Evolutionary conservation across 2,329 filamentous ascomycete species (phyloP), one percentile per base, ranked within the genome.

Genomic region (Epichloe baconii): DNA sequence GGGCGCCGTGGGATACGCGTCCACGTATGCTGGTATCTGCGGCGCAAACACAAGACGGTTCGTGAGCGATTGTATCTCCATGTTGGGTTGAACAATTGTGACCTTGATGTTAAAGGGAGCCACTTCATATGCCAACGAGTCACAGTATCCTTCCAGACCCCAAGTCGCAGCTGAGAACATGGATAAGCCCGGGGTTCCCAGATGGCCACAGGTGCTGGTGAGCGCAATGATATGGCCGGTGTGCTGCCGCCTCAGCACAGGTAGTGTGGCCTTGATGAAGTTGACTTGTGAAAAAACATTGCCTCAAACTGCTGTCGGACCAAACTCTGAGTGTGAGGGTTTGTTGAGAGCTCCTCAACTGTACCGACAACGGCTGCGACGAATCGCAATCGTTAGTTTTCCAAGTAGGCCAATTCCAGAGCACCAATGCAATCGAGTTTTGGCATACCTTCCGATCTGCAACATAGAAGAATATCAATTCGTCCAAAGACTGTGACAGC

Each of bases 201-300:
- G 84, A 67, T 96, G 91, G 3, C 88, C 90, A 38, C 88, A 90
- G 53, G 94, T 89, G 55, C 88, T 91, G 6, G 88, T 93, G 47
- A 97, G 76, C 51, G 94, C 80, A 55, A 97, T 84, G 56, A 97
- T 85, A 66, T 98, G 93, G 0, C 93, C 93, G 8, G 84, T 89
- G 59, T 85, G 83, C 62, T 90, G 85, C 54, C 77, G 75, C 43
- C 93, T 79, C 66, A 97, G 83, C 50, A 83, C 77, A 1, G 91
- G 89, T 21, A 98, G 74, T 1, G 83, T 77, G 14, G 90, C 86
- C 66, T 93, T 94, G 71, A 97, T 94, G 64, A 95, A 88, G 68
- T 97, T 97, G 66, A 97, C 85, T 52, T 94, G 89, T 1, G 88
- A 88, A 97, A 97, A 73, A 94, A 97, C 61, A 95, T 88, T 56